Evolutionary conservation across 1,284 basidiomycete species (phyloP), one percentile per base, ranked within the genome.

Genomic region (Puccinia brachypodii): DNA sequence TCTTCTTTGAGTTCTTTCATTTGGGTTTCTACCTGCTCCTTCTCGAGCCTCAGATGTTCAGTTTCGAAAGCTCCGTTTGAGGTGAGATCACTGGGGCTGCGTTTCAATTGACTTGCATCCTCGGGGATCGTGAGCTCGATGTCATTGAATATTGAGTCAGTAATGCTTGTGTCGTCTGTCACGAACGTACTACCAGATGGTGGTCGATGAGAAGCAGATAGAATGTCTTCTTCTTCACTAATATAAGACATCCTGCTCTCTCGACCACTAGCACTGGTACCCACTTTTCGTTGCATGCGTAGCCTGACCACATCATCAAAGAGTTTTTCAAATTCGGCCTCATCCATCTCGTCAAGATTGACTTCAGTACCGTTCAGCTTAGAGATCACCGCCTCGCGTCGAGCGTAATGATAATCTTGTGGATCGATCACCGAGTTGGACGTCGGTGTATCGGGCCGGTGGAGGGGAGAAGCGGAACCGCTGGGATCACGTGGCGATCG

Each of bases 401-500:
- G 92, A 2, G 96, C 96, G 85, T 92, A 97, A 25, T 91, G 93
- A 94, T 95, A 98, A 86, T 98, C 96, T 64, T 94, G 93, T 62
- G 83, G 82, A 40, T 85, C 84, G 19, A 90, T 91, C 74, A 90
- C 89, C 69, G 31, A 69, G 76, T 50, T 83, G 90, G 1, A 89
- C 88, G 82, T 47, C 14, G 92, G 91, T n/a, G 94, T 92, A 76
- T 91, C 91, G 1, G 94, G 92, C n/a, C 92, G 90, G 16, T 84
- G 84, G 3, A 72, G 84, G 2, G 85, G 85, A 1, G 92, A 90
- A n/a, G 79, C 77, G 3, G 83, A 83, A 9, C 86, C 85, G 3
- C 42, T 75, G 14, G 33, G 64, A 4, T 82, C 80, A 56, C 82
- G 83, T 38, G 83, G 87, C 64, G 85, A 84, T 22, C 83, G 83